phyloP scores from a whole-genome alignment of 2,329 filamentous ascomycete species.

The Sordariomycetes sp. region DNA sequence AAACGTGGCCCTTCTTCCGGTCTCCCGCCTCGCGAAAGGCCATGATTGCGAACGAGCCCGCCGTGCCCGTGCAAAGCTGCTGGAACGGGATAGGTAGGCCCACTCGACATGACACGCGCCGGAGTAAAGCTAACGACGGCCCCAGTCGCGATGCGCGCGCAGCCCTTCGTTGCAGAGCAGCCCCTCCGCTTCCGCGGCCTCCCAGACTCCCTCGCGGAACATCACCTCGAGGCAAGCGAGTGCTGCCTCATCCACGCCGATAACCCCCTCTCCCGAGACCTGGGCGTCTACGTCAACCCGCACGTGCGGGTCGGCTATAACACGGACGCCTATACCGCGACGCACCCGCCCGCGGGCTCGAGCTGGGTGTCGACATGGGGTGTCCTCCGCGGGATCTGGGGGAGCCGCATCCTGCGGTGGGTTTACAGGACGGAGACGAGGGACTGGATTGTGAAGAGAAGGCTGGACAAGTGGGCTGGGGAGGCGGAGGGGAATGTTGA shows the following conservation, averaged over 20 bases:
- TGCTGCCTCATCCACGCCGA: conserved; percentile 68
- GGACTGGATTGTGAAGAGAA: conserved; percentile 20
- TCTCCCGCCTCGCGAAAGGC: conserved; percentile 35
- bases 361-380: conserved; percentile 32
- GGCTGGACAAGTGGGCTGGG: conserved; percentile 23
- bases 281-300: conserved; percentile 56
- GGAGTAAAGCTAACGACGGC: background rate
- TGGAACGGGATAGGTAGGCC: conserved; percentile 29
- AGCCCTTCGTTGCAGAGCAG: conserved; percentile 34
- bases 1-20: conserved; percentile 47
- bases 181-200: conserved; percentile 49
- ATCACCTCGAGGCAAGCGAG: conserved; percentile 63
- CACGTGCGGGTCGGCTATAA: conserved; percentile 56
- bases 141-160: conserved; percentile 34
- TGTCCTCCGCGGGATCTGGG: conserved; percentile 43
- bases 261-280: conserved; percentile 38
- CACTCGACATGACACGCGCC: background rate
- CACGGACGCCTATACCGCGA: conserved; percentile 32
- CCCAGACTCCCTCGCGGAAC: conserved; percentile 43
- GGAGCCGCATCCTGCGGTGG: conserved; percentile 38
- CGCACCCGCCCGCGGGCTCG: conserved; percentile 20
- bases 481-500: conserved; percentile 22
- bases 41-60: conserved; percentile 30
- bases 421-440: conserved; percentile 11
- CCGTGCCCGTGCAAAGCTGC: conserved; percentile 30